Conservation (phyloP, 441 rosid genomes). For the Monsonia emarginata region DNA sequence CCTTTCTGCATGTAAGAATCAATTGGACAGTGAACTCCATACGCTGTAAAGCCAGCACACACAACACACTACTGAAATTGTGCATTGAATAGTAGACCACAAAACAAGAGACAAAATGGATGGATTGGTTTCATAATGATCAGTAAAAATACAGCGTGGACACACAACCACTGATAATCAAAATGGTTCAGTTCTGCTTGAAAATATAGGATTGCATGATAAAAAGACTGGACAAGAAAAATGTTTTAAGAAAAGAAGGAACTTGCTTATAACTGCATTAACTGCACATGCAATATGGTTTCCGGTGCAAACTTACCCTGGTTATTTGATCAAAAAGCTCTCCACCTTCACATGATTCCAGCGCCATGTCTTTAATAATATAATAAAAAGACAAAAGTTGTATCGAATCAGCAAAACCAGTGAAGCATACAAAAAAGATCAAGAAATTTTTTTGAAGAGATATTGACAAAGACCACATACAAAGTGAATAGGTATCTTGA, state of each 20-base stretch:
- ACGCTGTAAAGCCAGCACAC: conserved; percentile 4
- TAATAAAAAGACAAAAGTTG: conserved; percentile 14
- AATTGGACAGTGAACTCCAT: conserved; percentile 8
- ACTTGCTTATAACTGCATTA: conserved; percentile 1
- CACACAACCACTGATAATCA: not conserved
- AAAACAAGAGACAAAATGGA: too few species aligned
- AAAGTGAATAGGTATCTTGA: conserved; percentile 52
- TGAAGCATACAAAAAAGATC: conserved; percentile 3
- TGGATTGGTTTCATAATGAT: not conserved
- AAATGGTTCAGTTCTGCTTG: not conserved
- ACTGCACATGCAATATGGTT: not conserved
- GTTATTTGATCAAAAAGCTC: conserved; percentile 97
- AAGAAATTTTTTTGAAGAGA: conserved; percentile 2
- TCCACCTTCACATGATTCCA: conserved; percentile 97
- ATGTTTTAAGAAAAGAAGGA: not conserved
- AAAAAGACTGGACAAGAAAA: not conserved
- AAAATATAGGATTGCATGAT: not conserved
- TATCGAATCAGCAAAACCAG: conserved; percentile 10
- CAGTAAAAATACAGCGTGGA: not conserved
- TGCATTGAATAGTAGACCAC: not conserved
- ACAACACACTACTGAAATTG: conserved; percentile 7
- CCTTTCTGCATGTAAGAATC: conserved; percentile 52
- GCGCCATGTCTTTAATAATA: conserved; percentile 73
- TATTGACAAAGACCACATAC: conserved; percentile 34
- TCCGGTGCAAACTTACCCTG: conserved; percentile 50